A percentile compares a stretch with the other conserved stretches of the same genome.
Conservation (phyloP, 2,329 filamentous ascomycete species). For the Eurotiales sp. region DNA sequence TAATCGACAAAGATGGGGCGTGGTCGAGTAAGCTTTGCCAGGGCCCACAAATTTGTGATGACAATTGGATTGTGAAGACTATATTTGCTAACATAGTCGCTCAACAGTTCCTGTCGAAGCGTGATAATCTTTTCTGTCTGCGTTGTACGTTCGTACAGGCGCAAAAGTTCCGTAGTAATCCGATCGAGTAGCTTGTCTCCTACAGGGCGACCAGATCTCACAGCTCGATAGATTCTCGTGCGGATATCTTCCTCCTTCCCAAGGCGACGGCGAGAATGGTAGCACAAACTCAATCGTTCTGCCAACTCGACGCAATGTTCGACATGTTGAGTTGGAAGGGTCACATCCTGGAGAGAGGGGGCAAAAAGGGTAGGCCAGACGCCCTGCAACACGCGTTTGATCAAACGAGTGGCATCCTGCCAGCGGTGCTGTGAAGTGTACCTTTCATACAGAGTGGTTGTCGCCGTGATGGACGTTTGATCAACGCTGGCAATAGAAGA, state of each 20-base stretch:
- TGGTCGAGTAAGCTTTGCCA: conserved; percentile 35
- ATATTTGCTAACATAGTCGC: conserved; percentile 34
- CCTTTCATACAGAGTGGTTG: conserved; percentile 36
- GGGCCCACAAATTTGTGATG: conserved; percentile 33
- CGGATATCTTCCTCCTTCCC: conserved; percentile 36
- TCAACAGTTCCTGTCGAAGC: conserved; percentile 37
- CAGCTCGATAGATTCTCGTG: conserved; percentile 33
- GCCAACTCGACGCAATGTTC: conserved; percentile 48
- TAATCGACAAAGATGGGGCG: conserved; percentile 37
- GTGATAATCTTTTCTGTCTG: conserved; percentile 35
- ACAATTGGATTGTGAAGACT: conserved; percentile 33
- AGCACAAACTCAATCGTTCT: conserved; percentile 45
- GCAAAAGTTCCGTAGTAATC: conserved; percentile 27
- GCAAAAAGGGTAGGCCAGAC: conserved; percentile 48
- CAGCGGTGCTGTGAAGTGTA: conserved; percentile 48
- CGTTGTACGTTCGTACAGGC: conserved; percentile 26
- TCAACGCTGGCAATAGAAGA: conserved; percentile 38
- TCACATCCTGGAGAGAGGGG: conserved; percentile 42
- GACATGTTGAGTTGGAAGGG: conserved; percentile 39
- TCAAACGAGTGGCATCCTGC: conserved; percentile 44
- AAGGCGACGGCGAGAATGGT: conserved; percentile 35
- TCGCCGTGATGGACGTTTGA: conserved; percentile 39
- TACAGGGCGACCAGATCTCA: conserved; percentile 25
- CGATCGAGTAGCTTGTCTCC: conserved; percentile 30
- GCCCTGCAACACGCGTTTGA: conserved; percentile 43